Evolutionary conservation across 1,139 yeast genomes (phyloP).

Genomic region (Hyphopichia burtonii): DNA sequence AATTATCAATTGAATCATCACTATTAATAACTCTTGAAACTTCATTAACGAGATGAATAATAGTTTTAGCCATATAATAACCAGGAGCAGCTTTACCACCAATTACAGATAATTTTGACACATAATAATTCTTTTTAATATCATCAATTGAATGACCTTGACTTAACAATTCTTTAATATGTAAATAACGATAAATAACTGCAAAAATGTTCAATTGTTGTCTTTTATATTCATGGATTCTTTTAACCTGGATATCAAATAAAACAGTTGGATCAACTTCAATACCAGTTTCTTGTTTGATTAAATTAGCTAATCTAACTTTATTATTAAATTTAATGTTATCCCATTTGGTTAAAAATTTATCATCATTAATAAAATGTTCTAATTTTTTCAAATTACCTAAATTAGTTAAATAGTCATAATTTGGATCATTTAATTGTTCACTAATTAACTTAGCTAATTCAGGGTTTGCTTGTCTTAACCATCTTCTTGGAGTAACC

Average conservation of each 20-base stretch:
- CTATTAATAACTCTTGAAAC: slow-evolving; percentile 80
- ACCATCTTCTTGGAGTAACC: slow-evolving; percentile 96
- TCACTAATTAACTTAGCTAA: slow-evolving; percentile 71
- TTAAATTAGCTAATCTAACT: slow-evolving; percentile 63
- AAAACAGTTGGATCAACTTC: slow-evolving; percentile 72
- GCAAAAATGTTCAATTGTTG: slow-evolving; percentile 93
- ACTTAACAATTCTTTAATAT: slow-evolving; percentile 65
- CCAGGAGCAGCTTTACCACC: slow-evolving; percentile 99
- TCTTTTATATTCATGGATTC: slow-evolving; percentile 94
- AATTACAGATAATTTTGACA: slow-evolving; percentile 76
- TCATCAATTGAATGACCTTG: slow-evolving; percentile 50
- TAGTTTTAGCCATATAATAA: slow-evolving; percentile 89
- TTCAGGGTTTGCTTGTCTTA: slow-evolving; percentile 87
- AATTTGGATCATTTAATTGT: slow-evolving; percentile 62
- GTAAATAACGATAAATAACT: slow-evolving; percentile 77
- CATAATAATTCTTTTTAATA: slow-evolving; percentile 56
- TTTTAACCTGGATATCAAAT: slow-evolving; percentile 90
- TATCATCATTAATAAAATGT: slow-evolving; percentile 62
- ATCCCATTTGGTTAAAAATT: slow-evolving; percentile 71
- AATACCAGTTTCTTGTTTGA: slow-evolving; percentile 65
- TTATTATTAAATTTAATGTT: slow-evolving; percentile 71
- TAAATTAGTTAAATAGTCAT: slow-evolving; percentile 68
- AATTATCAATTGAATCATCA: slow-evolving; percentile 70
- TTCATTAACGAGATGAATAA: slow-evolving; percentile 79
- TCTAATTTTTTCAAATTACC: slow-evolving; percentile 68